Conservation (phyloP, 2,329 filamentous ascomycete species). For the Botrytis aclada region DNA sequence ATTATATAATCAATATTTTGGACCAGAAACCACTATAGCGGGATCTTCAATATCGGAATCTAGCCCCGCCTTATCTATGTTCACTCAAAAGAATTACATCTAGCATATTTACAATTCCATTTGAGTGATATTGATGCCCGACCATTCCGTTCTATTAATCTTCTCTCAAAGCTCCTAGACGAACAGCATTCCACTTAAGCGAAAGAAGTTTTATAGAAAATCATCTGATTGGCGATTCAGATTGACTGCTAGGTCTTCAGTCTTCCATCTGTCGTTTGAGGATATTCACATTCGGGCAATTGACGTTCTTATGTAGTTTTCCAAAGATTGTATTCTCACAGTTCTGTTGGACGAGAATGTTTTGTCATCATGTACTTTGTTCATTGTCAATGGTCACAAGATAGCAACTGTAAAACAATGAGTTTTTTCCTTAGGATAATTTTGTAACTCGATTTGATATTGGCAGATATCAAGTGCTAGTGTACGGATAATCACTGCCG, state of each 20-base stretch:
- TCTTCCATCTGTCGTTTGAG: too few species aligned
- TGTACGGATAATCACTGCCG: not conserved
- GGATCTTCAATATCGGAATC: not conserved
- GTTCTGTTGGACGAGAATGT: too few species aligned
- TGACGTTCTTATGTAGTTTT: not conserved
- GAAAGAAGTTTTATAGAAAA: not conserved
- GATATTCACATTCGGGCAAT: not conserved
- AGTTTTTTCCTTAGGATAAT: not conserved
- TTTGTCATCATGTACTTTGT: not conserved
- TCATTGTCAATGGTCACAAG: not conserved
- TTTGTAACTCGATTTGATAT: not conserved
- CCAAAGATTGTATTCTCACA: not conserved
- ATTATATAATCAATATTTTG: not conserved
- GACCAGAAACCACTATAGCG: accelerated
- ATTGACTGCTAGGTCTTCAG: not conserved
- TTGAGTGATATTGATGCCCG: not conserved
- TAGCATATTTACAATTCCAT: not conserved
- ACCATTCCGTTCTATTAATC: not conserved
- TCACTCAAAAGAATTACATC: not conserved
- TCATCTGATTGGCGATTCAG: not conserved
- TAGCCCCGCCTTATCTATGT: accelerated
- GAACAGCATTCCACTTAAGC: not conserved
- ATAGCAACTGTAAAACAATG: not conserved
- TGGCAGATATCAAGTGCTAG: not conserved
- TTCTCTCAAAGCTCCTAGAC: not conserved